phyloP scores from a whole-genome alignment of 257 asterid species.

The Salvia miltiorrhiza region DNA sequence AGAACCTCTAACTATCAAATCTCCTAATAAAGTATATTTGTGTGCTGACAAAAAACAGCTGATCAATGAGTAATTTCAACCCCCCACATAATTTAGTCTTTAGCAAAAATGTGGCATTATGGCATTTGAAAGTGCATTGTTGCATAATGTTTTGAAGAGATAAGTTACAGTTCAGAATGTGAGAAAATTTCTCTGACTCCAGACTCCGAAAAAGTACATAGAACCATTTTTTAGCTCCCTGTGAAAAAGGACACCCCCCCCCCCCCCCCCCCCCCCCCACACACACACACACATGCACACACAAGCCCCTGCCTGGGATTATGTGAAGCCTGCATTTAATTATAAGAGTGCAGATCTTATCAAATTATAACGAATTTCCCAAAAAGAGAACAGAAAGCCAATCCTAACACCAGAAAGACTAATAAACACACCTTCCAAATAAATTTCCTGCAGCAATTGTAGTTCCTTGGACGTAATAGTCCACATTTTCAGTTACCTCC shows the following conservation, averaged over 20 bases:
- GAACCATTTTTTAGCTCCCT: neutral
- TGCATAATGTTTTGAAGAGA: slow-evolving; percentile 6
- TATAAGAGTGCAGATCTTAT: slow-evolving; percentile 1
- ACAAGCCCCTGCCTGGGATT: neutral
- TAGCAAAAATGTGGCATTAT: neutral
- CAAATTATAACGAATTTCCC: neutral
- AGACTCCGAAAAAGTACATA: neutral
- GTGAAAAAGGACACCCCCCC: neutral
- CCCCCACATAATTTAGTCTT: slow-evolving; percentile 2
- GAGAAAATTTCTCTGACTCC: neutral
- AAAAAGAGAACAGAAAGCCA: neutral
- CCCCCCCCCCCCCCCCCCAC: neutral
- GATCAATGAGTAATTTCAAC: slow-evolving; percentile 1
- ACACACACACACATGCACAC: neutral
- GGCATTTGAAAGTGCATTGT: neutral
- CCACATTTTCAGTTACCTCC: slow-evolving; percentile 99
- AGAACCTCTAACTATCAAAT: neutral
- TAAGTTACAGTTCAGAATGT: neutral
- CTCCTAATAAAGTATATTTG: neutral
- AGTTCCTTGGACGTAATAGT: slow-evolving; percentile 88
- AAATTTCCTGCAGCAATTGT: slow-evolving; percentile 96
- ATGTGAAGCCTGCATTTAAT: neutral
- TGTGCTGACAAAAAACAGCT: neutral
- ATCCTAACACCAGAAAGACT: slow-evolving; percentile 4
- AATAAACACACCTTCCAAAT: slow-evolving; percentile 75